A percentile compares a stretch with the other conserved stretches of the same genome.
Conservation (phyloP, 2,329 filamentous ascomycete species). For the Graphilbum fragrans region DNA sequence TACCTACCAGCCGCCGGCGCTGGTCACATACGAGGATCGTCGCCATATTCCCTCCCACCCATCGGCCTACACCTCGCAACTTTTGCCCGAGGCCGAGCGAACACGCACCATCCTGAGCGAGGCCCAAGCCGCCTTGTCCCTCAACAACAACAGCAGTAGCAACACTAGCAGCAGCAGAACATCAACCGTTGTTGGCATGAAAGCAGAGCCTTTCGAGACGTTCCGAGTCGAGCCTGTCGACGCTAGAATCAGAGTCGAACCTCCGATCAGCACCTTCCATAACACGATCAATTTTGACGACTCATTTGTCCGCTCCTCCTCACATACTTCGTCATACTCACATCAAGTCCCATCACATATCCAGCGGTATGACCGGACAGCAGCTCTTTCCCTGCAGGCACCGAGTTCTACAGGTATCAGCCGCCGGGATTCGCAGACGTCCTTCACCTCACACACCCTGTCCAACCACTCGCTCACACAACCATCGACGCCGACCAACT, state of each 20-base stretch:
- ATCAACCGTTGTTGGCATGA: not conserved
- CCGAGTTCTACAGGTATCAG: too few species aligned
- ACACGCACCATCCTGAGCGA: constrained; percentile 11
- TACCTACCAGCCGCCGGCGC: constrained; percentile 17
- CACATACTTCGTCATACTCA: too few species aligned
- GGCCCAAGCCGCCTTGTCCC: constrained; percentile 5
- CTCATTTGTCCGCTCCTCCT: too few species aligned
- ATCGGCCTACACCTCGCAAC: constrained; percentile 2
- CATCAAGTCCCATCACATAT: too few species aligned
- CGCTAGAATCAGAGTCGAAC: too few species aligned
- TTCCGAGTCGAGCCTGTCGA: too few species aligned
- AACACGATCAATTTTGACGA: too few species aligned
- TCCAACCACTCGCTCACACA: not conserved
- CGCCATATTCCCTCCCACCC: constrained; percentile 4
- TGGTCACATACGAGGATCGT: constrained; percentile 16
- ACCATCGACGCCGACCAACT: not conserved
- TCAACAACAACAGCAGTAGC: not conserved
- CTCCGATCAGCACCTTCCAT: too few species aligned
- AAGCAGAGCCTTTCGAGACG: too few species aligned
- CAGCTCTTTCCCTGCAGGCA: too few species aligned
- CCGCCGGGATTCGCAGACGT: not conserved
- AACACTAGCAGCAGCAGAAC: constrained; percentile 4
- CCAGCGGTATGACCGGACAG: too few species aligned
- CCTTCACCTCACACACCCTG: not conserved
- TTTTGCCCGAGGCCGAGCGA: constrained; percentile 11